These are phyloP conservation scores for Solanum sparsipilum DNA, from an alignment of 257 asterid genomes.

Conservation along the genomic window DNA sequence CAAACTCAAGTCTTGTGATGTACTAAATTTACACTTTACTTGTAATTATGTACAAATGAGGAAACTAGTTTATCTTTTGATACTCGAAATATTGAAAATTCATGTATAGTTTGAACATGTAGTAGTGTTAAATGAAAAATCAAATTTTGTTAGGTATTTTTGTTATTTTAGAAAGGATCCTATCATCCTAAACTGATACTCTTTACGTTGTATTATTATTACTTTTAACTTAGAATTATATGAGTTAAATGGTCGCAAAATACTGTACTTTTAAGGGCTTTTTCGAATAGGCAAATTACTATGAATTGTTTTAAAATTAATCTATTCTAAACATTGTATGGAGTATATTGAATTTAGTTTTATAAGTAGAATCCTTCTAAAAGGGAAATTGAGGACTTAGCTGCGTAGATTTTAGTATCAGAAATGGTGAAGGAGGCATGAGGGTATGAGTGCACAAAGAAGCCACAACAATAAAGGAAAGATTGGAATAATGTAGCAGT, in stretches of 20 bases:
- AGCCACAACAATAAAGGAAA: background rate
- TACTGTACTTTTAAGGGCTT: background rate
- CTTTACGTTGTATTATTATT: background rate
- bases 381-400: background rate
- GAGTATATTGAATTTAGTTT: background rate
- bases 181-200: background rate
- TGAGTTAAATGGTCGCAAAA: background rate
- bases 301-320: background rate
- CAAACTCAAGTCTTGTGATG: background rate
- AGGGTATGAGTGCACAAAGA: background rate
- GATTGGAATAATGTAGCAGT: background rate
- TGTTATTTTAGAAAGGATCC: background rate
- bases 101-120: background rate
- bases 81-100: background rate
- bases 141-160: background rate
- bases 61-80: background rate
- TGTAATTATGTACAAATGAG: background rate
- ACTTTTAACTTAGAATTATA: background rate
- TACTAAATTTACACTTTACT: background rate
- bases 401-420: background rate
- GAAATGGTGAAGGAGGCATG: background rate
- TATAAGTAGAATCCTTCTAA: background rate
- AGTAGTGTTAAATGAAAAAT: background rate
- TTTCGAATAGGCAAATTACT: background rate
- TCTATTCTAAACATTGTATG: background rate